Evolutionary conservation across 2,329 filamentous ascomycete genomes (phyloP).

Genomic region (Xylariaceae sp.): DNA sequence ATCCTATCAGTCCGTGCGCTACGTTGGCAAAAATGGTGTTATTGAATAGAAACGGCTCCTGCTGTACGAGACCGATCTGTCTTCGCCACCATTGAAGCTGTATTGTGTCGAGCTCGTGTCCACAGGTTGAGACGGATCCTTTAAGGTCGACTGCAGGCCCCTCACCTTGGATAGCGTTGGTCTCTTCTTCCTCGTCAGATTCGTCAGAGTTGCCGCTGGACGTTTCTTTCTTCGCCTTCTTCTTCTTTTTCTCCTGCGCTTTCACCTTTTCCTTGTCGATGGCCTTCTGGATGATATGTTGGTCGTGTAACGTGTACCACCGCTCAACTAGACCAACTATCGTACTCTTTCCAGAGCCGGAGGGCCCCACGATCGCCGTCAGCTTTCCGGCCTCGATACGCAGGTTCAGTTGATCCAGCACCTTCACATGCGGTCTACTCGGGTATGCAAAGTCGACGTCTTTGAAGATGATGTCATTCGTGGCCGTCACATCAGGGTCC

Average conservation of each 20-base stretch:
- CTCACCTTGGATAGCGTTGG: slow-evolving; percentile 26
- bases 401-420: slow-evolving; percentile 57
- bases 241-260: slow-evolving; percentile 35
- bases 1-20: slow-evolving; percentile 51
- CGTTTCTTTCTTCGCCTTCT: slow-evolving; percentile 23
- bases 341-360: slow-evolving; percentile 70
- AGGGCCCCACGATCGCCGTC: slow-evolving; percentile 70
- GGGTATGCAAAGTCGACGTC: slow-evolving; percentile 72
- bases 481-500: slow-evolving; percentile 45
- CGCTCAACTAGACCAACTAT: slow-evolving; percentile 67
- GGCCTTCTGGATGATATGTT: slow-evolving; percentile 47
- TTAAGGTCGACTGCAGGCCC: slow-evolving; percentile 42
- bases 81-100: slow-evolving; percentile 61
- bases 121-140: slow-evolving; percentile 51
- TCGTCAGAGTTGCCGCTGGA: slow-evolving; percentile 28
- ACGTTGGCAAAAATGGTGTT: slow-evolving; percentile 62
- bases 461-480: slow-evolving; percentile 55
- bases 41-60: slow-evolving; percentile 66
- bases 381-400: slow-evolving; percentile 60
- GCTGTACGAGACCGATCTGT: slow-evolving; percentile 62
- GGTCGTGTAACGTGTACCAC: slow-evolving; percentile 62
- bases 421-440: slow-evolving; percentile 57
- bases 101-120: slow-evolving; percentile 50
- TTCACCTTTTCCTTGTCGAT: slow-evolving; percentile 43
- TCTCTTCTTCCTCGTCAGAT: slow-evolving; percentile 20